phyloP scores from a whole-genome alignment of 1,284 basidiomycete species.

The Ustilago lituana region DNA sequence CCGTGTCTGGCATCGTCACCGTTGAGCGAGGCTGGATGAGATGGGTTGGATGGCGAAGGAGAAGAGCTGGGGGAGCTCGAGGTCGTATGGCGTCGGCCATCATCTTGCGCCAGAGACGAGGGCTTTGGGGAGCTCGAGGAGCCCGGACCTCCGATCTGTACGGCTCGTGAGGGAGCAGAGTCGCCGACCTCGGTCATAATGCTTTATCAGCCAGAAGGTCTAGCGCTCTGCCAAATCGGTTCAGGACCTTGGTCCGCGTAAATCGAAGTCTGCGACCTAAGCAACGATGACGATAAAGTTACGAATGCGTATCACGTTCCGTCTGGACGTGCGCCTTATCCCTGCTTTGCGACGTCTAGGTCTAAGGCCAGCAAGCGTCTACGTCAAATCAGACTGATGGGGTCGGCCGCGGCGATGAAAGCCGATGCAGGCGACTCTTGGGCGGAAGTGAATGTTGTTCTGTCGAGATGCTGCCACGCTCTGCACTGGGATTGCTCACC shows the following conservation, averaged over 20 bases:
- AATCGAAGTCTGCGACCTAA: background rate
- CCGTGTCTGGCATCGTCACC: conserved; percentile 36
- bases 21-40: conserved; percentile 35
- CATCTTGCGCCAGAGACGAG: background rate
- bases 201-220: background rate
- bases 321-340: conserved; percentile 26
- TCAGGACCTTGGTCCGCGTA: background rate
- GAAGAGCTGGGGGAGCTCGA: conserved; percentile 29
- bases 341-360: conserved; percentile 24
- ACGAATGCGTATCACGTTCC: background rate
- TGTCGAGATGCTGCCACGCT: too few relatives aligned
- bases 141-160: conserved; percentile 1
- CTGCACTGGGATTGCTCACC: too few relatives aligned
- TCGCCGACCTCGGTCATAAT: conserved; percentile 18
- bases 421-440: too few relatives aligned
- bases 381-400: background rate
- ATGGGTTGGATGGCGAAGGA: conserved; percentile 26
- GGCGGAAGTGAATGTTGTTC: too few relatives aligned
- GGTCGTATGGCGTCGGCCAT: background rate
- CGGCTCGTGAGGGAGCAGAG: conserved; percentile 3
- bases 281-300: too few relatives aligned
- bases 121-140: conserved; percentile 5
- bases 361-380: conserved; percentile 25
- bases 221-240: background rate
- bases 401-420: background rate